phyloP scores from a whole-genome alignment of 139 green algal genomes.

The Auxenochlorella pyrenoidosa region DNA sequence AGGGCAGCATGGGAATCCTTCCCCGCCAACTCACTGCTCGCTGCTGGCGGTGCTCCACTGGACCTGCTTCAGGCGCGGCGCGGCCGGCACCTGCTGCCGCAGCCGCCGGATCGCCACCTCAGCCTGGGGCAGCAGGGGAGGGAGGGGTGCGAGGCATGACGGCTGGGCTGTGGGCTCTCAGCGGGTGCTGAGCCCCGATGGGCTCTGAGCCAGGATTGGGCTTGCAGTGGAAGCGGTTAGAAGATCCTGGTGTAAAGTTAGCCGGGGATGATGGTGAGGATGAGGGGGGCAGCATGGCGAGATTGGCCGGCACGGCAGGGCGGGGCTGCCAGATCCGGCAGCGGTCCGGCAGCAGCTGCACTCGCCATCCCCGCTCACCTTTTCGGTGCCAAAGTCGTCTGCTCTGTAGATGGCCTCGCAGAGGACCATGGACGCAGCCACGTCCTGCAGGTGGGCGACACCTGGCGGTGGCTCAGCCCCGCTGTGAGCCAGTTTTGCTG shows the following conservation, averaged over 20 bases:
- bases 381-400: background rate
- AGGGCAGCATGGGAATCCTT: background rate
- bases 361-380: background rate
- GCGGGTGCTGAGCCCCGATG: background rate
- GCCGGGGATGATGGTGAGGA: background rate
- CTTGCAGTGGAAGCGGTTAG: background rate
- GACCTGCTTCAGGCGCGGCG: background rate
- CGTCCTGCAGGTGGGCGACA: background rate
- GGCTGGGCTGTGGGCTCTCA: background rate
- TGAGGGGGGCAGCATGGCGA: background rate
- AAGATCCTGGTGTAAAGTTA: no score
- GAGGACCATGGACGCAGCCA: background rate
- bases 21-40: background rate
- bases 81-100: background rate
- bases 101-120: conserved; percentile 22
- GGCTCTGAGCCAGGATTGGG: no score
- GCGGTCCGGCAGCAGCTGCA: background rate
- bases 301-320: background rate
- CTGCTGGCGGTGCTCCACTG: conserved; percentile 21
- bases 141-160: background rate
- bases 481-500: no score
- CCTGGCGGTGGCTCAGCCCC: no score
- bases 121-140: background rate
- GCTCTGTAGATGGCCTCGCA: conserved; percentile 22
- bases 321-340: background rate